Evolutionary conservation across 2,329 filamentous ascomycete species (phyloP), one percentile per base, ranked within the genome.

Genomic region (Periconia sp.): DNA sequence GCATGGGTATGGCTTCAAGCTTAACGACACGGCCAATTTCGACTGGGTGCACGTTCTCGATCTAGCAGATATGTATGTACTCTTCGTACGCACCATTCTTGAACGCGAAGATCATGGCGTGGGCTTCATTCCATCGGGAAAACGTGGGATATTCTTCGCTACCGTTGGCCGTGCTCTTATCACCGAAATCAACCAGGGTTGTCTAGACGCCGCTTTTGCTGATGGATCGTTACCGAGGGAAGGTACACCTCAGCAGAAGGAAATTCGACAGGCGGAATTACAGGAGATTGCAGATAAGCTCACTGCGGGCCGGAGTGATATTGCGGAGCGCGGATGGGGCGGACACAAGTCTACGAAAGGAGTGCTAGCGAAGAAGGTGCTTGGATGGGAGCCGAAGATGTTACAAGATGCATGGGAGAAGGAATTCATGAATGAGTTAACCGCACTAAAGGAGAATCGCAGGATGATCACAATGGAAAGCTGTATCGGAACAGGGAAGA

Each of bases 21-120:
- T 54, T 6, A 52, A 51, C 19, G 46, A 56, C 6, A 46, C 39
- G 13, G 54, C 44, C 5, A 50, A 52, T n/a, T 48, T 57, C 17
- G 52, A 54, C 23, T 52, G 45, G 36, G 46, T 52, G 7, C 50
- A 57, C 28, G 36, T 57, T 2, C 1, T 33, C 5, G 52, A 57
- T 23, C 30, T 53, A 6, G 54, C 49, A 9, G 40, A 46, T 19
- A 35, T 50, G 3, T 55, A 47, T 8, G 38, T 55, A 7, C 47
- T 45, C 1, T 19, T 50, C 18, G 25, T 51, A 12, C 31, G 41
- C 3, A 40, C 39, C 3, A 55, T 57, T 5, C 43, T 57, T 19
- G 43, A 51, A 29, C 45, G 45, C 8, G 24, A 40, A 16, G 50
- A 50, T 37, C 44, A 40, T 5, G 46, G 51, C 12, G 41, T 53